Evolutionary conservation across 2,329 filamentous ascomycete genomes (phyloP), one percentile per base, ranked within the genome.

Genomic region (Immersiporthe knoxdaviesiana): DNA sequence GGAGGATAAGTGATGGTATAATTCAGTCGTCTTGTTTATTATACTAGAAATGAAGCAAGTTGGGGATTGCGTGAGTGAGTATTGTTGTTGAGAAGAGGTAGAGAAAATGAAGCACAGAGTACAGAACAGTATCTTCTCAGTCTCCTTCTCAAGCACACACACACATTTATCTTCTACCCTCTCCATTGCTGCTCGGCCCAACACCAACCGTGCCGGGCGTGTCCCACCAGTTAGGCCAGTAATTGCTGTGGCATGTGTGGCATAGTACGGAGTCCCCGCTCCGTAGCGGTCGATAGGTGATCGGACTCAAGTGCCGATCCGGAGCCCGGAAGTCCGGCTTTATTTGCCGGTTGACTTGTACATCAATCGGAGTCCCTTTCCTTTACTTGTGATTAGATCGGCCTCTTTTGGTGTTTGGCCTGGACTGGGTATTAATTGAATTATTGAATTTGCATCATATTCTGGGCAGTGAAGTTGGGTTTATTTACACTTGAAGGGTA

Each of bases 301-400:
- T 63, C 60, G 60, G 60, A 35, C 60, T 44, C 35, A 6, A 24
- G 39, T 24, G 10, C 60, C 60, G 60, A 47, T 63, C 60, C 60
- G 27, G 30, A 18, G 60, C 18, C 60, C 39, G 27, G 60, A 11
- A 56, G 52, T 30, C 52, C 52, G 52, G 52, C 52, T 18, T 27
- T n/a, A 4, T 11, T 54, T 56, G 52, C 52, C 52, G 52, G 52
- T 18, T 8, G 16, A 6, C 4, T 27, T 14, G 35, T n/a, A n/a
- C n/a, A n/a, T n/a, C n/a, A n/a, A n/a, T n/a, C n/a, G n/a, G n/a
- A n/a, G n/a, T n/a, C n/a, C n/a, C n/a, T n/a, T n/a, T n/a, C n/a
- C n/a, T n/a, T n/a, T n/a, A n/a, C n/a, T n/a, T n/a, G n/a, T 37
- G 21, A 21, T 47, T 16, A 24, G 58, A 60, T 37, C 58, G 30